Base-by-base conservation (phyloP, 2,329 filamentous ascomycete species). In the Chaetothyriales sp. region DNA sequence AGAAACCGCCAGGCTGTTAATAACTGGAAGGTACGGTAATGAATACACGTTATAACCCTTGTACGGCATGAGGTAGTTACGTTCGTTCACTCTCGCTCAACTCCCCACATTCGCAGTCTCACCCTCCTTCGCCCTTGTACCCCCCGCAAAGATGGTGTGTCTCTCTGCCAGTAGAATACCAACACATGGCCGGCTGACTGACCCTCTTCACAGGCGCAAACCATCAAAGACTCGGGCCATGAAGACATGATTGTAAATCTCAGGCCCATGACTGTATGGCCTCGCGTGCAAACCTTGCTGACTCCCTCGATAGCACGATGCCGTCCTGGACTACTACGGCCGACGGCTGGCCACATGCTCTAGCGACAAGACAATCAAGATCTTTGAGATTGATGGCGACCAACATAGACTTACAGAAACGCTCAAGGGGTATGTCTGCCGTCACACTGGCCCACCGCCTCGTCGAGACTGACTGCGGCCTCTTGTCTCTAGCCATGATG, bases 201-300 rank as follows among this genome's bases (percentile, higher is more conserved):
- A 46, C 26, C 10, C 1, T 2, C 39, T 28, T 18, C 32, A 48
- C 65, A 83, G 81, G 77, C 83, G 53, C 84, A 89, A 73, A 80
- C 86, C 63, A 88, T 89, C 70, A 79, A 83, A 58, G 88, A 86
- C 69, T 84, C 83, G 55, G 84, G 84, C 65, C 92, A 98, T 74
- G 90, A 96, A 83, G 90, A 95, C 68, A 96, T 96, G 90, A 95
- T 98, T 78, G 90, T 96, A 88, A 64, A 86, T 80, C 60, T 32
- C 6, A 3, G 6, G 22, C 22, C 3, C 10, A 15, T 39, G 10
- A 2, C 5, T 39, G 4, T 20, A 25, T 43, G 45, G 28, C 12
- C 32, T 25, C 19, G 19, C 10, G 19, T 10, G 36, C 45, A 48
- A 48, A 49, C 22, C 15, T n/a, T 19, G 28, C 36, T 18, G 18